phyloP scores from a whole-genome alignment of 176 grass and related monocot genomes.

The Carex littledalei region DNA sequence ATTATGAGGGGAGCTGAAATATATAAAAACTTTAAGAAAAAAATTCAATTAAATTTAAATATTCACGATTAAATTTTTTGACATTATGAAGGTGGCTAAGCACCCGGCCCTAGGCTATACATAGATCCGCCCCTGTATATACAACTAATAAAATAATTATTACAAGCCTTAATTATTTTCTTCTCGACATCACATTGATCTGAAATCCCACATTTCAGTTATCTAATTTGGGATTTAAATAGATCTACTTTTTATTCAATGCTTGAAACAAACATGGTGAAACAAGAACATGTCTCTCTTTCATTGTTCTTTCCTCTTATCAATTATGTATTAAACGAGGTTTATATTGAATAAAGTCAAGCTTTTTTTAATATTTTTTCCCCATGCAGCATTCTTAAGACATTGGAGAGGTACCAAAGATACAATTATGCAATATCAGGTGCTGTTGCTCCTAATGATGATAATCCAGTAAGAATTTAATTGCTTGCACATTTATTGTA shows the following conservation, averaged over 20 bases:
- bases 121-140: neutral
- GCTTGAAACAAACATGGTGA: neutral
- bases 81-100: too few species aligned
- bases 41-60: too few species aligned
- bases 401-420: slow-evolving; percentile 68
- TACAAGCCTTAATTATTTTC: neutral
- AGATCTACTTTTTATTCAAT: neutral
- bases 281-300: neutral
- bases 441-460: slow-evolving; percentile 32
- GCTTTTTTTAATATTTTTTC: slow-evolving; percentile 14
- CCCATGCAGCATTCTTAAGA: slow-evolving; percentile 53
- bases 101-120: too few species aligned
- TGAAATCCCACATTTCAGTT: neutral
- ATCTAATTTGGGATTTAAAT: neutral
- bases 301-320: neutral
- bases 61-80: too few species aligned
- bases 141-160: neutral
- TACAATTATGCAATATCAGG: slow-evolving; percentile 45
- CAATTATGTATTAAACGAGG: neutral
- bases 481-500: neutral
- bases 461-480: slow-evolving; percentile 41
- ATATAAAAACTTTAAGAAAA: too few species aligned
- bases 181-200: neutral
- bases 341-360: neutral
- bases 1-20: too few species aligned